Conservation (phyloP, 2,329 filamentous ascomycete species). For the Remersonia thermophila region DNA sequence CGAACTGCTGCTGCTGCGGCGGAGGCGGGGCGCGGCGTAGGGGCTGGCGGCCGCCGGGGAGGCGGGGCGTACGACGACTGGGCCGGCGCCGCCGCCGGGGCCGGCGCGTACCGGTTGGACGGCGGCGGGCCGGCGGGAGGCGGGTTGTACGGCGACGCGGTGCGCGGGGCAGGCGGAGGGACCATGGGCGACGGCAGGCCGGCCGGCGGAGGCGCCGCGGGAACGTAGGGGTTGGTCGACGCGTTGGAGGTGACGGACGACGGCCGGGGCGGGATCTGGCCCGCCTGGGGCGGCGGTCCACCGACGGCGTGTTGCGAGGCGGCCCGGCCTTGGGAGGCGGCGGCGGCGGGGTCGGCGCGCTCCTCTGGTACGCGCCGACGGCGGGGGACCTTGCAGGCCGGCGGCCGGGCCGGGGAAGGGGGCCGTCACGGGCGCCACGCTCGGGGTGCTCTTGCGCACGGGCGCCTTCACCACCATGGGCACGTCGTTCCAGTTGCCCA, state of each 20-base stretch:
- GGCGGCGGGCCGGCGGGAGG: constrained; percentile 60
- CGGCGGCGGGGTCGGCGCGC: constrained; percentile 59
- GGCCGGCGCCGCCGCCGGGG: constrained; percentile 43
- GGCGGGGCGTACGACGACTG: constrained; percentile 15
- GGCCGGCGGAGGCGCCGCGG: constrained; percentile 34
- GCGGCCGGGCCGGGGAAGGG: constrained; percentile 59
- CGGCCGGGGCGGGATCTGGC: constrained; percentile 34
- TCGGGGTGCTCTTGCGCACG: constrained; percentile 63
- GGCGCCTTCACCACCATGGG: constrained; percentile 73
- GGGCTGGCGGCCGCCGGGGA: constrained; percentile 32
- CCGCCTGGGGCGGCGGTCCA: constrained; percentile 36
- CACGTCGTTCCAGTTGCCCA: constrained; percentile 87
- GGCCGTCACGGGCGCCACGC: constrained; percentile 53
- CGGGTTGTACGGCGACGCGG: constrained; percentile 75
- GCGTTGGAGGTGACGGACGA: constrained; percentile 47
- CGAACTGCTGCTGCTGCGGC: constrained; percentile 37
- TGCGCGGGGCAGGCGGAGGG: constrained; percentile 54
- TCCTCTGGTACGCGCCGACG: constrained; percentile 47
- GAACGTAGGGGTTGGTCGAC: constrained; percentile 47
- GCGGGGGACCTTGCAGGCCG: constrained; percentile 42
- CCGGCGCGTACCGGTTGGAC: constrained; percentile 63
- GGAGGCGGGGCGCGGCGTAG: constrained; percentile 36
- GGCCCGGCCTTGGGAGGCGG: constrained; percentile 68
- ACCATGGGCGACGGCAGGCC: constrained; percentile 23
- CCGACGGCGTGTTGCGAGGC: constrained; percentile 55